Conservation (phyloP, 257 asterid species). For the Mitragyna speciosa region DNA sequence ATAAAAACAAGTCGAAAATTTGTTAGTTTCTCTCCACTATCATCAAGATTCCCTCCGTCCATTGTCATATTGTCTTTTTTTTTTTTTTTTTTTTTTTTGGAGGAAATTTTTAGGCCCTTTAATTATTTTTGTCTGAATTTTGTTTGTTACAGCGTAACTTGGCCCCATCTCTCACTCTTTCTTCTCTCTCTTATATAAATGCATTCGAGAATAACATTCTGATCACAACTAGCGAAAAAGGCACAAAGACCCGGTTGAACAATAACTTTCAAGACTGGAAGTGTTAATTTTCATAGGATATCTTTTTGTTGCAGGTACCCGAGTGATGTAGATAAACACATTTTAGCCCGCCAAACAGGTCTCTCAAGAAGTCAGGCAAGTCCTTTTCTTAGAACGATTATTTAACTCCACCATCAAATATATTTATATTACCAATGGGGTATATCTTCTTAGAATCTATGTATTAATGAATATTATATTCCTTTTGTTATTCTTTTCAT, state of each 20-base stretch:
- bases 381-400: conserved; percentile 32
- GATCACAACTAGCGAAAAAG: conserved; percentile 5
- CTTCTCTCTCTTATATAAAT: conserved; percentile 1
- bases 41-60: conserved; percentile 24
- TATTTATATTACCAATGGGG: conserved; percentile 30
- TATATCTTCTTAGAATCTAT: conserved; percentile 34
- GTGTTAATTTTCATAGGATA: neutral
- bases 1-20: conserved; percentile 27
- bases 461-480: conserved; percentile 9
- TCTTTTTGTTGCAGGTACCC: conserved; percentile 68
- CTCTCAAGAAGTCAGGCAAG: conserved; percentile 97
- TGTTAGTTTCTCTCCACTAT: conserved; percentile 34
- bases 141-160: conserved; percentile 33
- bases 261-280: neutral
- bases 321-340: conserved; percentile 96
- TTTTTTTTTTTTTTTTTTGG: neutral
- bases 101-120: conserved; percentile 10
- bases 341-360: conserved; percentile 94
- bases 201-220: conserved; percentile 7
- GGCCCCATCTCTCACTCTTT: conserved; percentile 32
- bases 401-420: conserved; percentile 19
- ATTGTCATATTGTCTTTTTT: conserved; percentile 16
- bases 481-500: neutral
- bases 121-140: conserved; percentile 36
- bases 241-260: neutral